Evolutionary conservation across 148 eudicot species (phyloP), one percentile per base, ranked within the genome.

Genomic region (Rhododendron vialii): DNA sequence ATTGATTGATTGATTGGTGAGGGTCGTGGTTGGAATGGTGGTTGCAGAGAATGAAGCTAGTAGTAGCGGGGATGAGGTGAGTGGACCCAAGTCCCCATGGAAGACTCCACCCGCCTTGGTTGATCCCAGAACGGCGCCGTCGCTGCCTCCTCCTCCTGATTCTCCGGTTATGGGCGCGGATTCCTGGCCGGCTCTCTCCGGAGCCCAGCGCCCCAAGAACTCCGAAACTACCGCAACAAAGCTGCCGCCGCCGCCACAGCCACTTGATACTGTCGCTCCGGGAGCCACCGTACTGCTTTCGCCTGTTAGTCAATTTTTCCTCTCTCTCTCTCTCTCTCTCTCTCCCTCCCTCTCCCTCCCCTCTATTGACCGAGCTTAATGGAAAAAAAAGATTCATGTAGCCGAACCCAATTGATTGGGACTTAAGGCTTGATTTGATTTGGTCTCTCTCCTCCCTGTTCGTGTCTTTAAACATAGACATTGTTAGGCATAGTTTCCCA

Each of bases 181-280:
- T 77, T 89, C 92, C 9, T 96, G 98, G 98, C 98, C 98, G 53
- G 90, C 96, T n/a, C 91, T 95, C 41, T 87, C 98, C 17, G 92
- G 86, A 75, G 92, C 93, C 20, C 95, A 93, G 86, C 85, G 80
- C 51, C 51, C 89, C 3, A 93, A 90, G 91, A 87, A 45, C n/a
- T n/a, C 84, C 0, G 90, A 91, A 36, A 59, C 63, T 3, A 10
- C 85, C 24, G 63, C 88, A 35, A 47, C 79, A 0, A 57, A 83
- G 63, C 53, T 67, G 2, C 61, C 75, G 50, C 53, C 69, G 15
- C 75, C 74, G 11, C 88, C 38, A 33, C 73, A 57, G 18, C 85
- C 67, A 17, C 71, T 85, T 26, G 86, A 87, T 81, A 55, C 83
- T 14, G 88, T 82, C 43, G 84, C 86, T 20, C 87, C 84, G 2